phyloP scores from a whole-genome alignment of 225 moss, liverwort and hornwort genomes.

The Bryum argenteum region DNA sequence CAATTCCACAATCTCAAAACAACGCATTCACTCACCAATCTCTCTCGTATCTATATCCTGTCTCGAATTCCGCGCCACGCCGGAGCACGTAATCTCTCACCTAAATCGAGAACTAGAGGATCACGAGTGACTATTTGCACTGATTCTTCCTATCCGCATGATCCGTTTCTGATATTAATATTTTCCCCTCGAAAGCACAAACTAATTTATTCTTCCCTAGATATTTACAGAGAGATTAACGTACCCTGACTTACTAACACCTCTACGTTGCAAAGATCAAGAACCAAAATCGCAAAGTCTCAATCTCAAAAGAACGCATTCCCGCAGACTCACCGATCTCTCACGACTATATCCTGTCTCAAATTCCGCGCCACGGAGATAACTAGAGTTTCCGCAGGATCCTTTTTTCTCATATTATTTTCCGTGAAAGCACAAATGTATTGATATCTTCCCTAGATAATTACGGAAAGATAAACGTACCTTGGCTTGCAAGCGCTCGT shows the following conservation, averaged over 20 bases:
- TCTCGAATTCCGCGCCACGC: background rate
- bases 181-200: no score
- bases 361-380: background rate
- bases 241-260: no score
- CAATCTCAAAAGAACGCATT: background rate
- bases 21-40: constrained; percentile 11
- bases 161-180: no score
- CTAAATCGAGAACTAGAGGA: no score
- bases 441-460: background rate
- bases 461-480: background rate
- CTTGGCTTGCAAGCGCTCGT: background rate
- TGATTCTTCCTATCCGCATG: no score
- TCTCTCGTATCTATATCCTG: constrained; percentile 12
- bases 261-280: no score
- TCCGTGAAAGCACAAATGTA: background rate
- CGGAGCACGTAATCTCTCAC: no score
- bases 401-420: background rate
- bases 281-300: background rate
- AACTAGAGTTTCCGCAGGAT: no score
- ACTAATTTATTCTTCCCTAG: no score
- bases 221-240: no score
- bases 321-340: constrained; percentile 5
- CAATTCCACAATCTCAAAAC: background rate
- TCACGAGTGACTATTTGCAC: no score
- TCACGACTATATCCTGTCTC: constrained; percentile 9